Conservation (phyloP, 129 eudicot species). For the Pseudognaphalium luteoalbum region DNA sequence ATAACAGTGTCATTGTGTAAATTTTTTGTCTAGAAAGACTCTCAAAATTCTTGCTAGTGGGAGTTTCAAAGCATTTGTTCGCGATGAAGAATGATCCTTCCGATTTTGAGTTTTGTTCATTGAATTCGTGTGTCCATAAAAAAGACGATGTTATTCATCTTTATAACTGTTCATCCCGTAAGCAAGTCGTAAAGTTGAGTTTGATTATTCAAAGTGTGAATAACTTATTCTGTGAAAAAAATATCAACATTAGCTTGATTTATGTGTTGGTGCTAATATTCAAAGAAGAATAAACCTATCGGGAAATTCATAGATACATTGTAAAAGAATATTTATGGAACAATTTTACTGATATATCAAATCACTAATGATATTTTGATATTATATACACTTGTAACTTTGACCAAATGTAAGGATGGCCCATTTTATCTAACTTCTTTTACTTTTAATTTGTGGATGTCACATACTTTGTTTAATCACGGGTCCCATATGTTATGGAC, state of each 20-base stretch:
- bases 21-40: not conserved
- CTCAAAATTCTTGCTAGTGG: slow-evolving; percentile 18
- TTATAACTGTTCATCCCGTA: not conserved
- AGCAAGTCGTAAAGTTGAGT: not conserved
- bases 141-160: slow-evolving; percentile 9
- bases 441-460: not conserved
- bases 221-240: slow-evolving; percentile 8
- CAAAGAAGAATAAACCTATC: slow-evolving; percentile 24
- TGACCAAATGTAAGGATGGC: slow-evolving; percentile 4
- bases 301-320: not conserved
- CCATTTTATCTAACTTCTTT: not conserved
- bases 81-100: slow-evolving; percentile 20
- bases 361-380: not conserved
- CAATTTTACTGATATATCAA: not conserved
- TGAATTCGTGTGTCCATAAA: not conserved
- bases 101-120: slow-evolving; percentile 12
- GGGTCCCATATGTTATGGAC: not conserved
- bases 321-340: slow-evolving; percentile 18
- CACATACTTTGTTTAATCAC: not conserved
- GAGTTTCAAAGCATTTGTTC: slow-evolving; percentile 25
- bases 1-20: not conserved
- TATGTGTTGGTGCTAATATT: slow-evolving; percentile 1
- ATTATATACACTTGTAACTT: slow-evolving; percentile 19
- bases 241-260: not conserved
- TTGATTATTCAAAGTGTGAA: not conserved